Evolutionary conservation across 768 basidiomycete genomes (phyloP).

Genomic region (Lentinula sp.): DNA sequence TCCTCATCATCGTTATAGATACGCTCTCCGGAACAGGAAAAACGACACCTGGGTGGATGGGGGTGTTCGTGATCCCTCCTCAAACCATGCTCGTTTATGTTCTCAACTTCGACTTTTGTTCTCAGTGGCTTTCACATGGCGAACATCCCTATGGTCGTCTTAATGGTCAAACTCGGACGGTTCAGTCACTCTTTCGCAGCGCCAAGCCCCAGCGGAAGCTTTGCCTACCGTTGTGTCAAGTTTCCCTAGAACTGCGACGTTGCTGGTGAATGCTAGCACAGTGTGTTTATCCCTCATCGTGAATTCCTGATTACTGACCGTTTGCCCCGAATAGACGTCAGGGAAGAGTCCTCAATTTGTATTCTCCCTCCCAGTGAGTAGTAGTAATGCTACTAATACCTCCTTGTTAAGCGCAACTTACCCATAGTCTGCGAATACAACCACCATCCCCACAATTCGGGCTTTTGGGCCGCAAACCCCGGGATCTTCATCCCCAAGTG

Average conservation of each 20-base stretch:
- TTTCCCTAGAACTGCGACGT: not conserved
- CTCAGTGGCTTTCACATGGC: slow-evolving; percentile 56
- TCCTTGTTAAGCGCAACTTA: not conserved
- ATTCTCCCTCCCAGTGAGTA: not conserved
- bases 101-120: not conserved
- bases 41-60: slow-evolving; percentile 50
- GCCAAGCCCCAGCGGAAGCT: slow-evolving; percentile 33
- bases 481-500: not conserved
- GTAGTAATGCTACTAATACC: not conserved
- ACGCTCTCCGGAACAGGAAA: slow-evolving; percentile 41
- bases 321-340: not conserved
- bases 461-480: not conserved
- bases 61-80: slow-evolving; percentile 32
- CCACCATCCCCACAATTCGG: not conserved
- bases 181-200: slow-evolving; percentile 59
- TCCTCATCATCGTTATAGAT: slow-evolving; percentile 13
- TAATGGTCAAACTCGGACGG: slow-evolving; percentile 65
- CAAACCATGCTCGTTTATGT: too few relatives aligned
- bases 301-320: not conserved
- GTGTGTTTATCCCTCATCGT: not conserved
- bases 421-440: not conserved
- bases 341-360: not conserved
- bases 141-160: slow-evolving; percentile 61
- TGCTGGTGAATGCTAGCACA: not conserved
- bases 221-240: not conserved